A percentile compares a stretch with the other conserved stretches of the same genome.
These are phyloP conservation scores for Lipomyces oligophaga DNA, from an alignment of 805 yeast genomes.

Conservation along the genomic window DNA sequence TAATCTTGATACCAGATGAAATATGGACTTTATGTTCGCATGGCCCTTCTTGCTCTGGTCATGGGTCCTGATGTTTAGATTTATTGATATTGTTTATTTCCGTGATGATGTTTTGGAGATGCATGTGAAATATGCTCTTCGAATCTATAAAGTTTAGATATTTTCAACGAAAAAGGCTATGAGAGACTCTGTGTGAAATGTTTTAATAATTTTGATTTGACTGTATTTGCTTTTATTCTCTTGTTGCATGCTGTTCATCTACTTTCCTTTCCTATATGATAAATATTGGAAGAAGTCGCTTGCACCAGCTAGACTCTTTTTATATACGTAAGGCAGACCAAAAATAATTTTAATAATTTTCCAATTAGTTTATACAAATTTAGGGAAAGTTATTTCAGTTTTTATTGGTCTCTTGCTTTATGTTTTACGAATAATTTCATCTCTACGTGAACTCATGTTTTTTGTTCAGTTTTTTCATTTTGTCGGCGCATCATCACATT, in stretches of 20 bases:
- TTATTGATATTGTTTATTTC: too few relatives aligned
- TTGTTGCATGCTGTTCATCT: neutral
- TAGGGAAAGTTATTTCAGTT: constrained; percentile 10
- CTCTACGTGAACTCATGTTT: too few relatives aligned
- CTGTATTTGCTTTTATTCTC: neutral
- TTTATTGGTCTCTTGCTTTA: constrained; percentile 1
- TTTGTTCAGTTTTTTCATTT: too few relatives aligned
- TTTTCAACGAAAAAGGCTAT: neutral
- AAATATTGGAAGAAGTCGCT: constrained; percentile 1
- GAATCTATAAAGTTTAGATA: neutral
- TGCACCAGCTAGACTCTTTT: too few relatives aligned
- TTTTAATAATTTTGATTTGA: neutral
- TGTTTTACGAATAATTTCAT: too few relatives aligned
- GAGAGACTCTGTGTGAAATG: neutral
- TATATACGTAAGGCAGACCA: too few relatives aligned
- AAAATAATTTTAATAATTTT: neutral
- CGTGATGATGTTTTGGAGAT: too few relatives aligned
- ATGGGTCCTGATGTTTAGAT: constrained; percentile 52
- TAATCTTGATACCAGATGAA: constrained; percentile 56
- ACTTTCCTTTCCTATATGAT: neutral
- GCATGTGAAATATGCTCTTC: neutral
- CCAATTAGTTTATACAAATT: neutral
- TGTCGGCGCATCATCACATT: too few relatives aligned
- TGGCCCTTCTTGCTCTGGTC: constrained; percentile 98
- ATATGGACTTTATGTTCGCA: constrained; percentile 95